A percentile compares a stretch with the other conserved stretches of the same genome.
Evolutionary conservation across 164 flowering plant species (phyloP).

Genomic region (Stephania yunnanensis): DNA sequence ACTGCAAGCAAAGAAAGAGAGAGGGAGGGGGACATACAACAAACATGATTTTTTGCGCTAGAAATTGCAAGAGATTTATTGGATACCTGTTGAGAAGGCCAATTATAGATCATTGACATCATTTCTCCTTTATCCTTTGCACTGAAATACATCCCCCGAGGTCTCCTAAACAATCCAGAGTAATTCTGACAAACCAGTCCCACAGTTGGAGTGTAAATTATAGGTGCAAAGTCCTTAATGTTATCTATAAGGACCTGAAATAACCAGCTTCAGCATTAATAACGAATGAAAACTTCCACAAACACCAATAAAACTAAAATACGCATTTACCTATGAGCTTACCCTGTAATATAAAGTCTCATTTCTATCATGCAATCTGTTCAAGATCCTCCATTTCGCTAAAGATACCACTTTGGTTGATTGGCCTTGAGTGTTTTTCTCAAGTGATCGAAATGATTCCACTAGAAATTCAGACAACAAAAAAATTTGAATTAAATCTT

Average conservation of each 20-base stretch:
- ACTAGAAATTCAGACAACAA: conserved; percentile 39
- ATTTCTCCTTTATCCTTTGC: conserved; percentile 98
- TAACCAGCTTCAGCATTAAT: conserved; percentile 11
- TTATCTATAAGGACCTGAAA: conserved; percentile 92
- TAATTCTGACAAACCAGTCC: conserved; percentile 98
- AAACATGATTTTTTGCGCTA: neutral
- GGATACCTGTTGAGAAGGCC: conserved; percentile 82
- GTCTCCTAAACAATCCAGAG: conserved; percentile 91
- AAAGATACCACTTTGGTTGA: conserved; percentile 49
- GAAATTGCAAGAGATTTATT: neutral
- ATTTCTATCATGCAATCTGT: conserved; percentile 95
- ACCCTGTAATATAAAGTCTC: conserved; percentile 96
- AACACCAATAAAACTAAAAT: conserved; percentile 1
- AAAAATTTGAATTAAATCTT: conserved; percentile 5
- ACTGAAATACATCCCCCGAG: conserved; percentile 99
- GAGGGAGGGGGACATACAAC: neutral
- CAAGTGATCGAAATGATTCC: conserved; percentile 87
- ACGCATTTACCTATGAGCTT: conserved; percentile 25
- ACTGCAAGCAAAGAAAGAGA: neutral
- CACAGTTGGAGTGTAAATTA: conserved; percentile 96
- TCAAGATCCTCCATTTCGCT: conserved; percentile 95
- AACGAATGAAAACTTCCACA: neutral
- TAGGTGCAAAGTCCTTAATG: conserved; percentile 89
- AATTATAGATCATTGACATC: conserved; percentile 99
- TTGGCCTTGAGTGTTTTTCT: conserved; percentile 65